Evolutionary conservation across 2,329 filamentous ascomycete genomes (phyloP), one percentile per base, ranked within the genome.

Genomic region (Scytalidium lignicola): DNA sequence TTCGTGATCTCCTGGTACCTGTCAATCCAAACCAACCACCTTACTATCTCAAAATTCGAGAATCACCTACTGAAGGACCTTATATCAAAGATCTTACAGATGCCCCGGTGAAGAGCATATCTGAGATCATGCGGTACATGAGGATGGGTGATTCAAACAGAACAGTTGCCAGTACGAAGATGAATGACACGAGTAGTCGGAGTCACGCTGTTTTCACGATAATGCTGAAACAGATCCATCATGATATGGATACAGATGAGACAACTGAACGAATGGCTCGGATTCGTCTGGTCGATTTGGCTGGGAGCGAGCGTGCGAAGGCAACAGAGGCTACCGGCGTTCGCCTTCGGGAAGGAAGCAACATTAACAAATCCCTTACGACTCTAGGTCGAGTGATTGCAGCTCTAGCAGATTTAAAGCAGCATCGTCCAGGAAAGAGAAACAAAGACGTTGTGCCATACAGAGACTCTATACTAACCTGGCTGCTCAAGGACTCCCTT

Each of bases 351-450:
- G 93, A 99, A 70, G 93, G 93, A 45, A 92, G 89, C 62, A 96
- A 97, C 67, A 99, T 99, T 80, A 99, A 99, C 77, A 96, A 97
- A 71, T 97, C 92, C 9, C 80, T 99, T 32, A 96, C 92, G 1
- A 97, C 93, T 0, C 80, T 99, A 9, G 93, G 93, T 3, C 86
- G 93, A 47, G 93, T 99, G 44, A 99, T 99, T 66, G 92, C 91
- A 23, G 92, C 93, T 1, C 78, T 99, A 3, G 82, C 78, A 43
- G 83, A 87, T 59, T 79, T 81, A 1, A 89, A 89, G 66, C 73
- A 85, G 60, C 75, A 80, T 39, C 66, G 66, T 37, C 65, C 63
- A 6, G 73, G 75, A 32, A 87, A 88, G 63, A 74, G 74, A 55
- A 80, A 80, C 55, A 80, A 79, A 55, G 81, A 91, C 22, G 81